These are phyloP conservation scores for Quercus tomentella DNA, from an alignment of 331 rosid species.

Conservation along the genomic window DNA sequence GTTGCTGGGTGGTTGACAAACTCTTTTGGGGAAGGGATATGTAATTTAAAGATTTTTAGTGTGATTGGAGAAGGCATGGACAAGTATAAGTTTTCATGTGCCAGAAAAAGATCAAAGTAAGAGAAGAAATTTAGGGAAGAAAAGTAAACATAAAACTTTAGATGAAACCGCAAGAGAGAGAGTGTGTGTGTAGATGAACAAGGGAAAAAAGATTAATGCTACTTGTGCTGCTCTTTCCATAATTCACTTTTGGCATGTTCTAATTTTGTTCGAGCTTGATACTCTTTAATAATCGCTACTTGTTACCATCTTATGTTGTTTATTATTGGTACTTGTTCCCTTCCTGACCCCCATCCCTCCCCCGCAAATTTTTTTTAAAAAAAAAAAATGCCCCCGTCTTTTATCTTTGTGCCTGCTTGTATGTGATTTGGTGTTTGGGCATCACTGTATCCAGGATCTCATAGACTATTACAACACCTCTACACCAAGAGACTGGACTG, in stretches of 20 bases:
- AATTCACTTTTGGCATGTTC: background rate
- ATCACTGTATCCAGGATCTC: conserved; percentile 62
- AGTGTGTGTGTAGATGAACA: background rate
- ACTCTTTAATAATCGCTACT: background rate
- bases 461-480: conserved; percentile 81
- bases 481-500: conserved; percentile 96
- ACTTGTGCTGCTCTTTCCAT: background rate
- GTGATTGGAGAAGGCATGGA: background rate
- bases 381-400: no score
- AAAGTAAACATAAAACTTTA: background rate
- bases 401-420: background rate
- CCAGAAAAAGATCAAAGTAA: background rate
- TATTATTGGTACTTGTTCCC: background rate
- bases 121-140: background rate
- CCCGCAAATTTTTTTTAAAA: background rate
- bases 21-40: background rate
- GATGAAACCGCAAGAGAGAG: background rate
- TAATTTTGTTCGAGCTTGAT: background rate
- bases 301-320: background rate
- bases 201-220: background rate
- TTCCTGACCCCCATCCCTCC: background rate
- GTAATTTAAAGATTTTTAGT: background rate
- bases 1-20: background rate
- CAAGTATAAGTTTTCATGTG: background rate
- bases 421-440: conserved; percentile 23